Percentiles rank a stretch among this genome's conserved stretches.
phyloP scores from a whole-genome alignment of 805 yeast genomes.

The Nakazawaea sp. region DNA sequence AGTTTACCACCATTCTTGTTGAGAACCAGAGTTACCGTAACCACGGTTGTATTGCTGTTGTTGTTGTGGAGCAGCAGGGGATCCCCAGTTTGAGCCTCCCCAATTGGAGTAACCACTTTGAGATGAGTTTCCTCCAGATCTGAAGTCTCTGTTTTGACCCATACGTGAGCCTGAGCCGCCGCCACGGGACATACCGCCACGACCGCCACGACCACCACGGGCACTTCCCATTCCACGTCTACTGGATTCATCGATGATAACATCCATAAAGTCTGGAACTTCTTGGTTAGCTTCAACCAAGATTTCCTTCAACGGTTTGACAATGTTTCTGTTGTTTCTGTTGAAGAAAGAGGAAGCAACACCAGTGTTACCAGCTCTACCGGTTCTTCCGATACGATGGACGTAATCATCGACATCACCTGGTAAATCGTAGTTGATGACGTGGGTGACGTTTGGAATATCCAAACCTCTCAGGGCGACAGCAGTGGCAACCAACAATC shows the following conservation, averaged over 20 bases:
- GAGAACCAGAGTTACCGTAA: constrained; percentile 19
- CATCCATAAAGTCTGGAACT: constrained; percentile 81
- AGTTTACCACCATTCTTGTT: constrained; percentile 3
- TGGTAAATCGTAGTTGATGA: constrained; percentile 95
- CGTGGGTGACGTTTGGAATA: constrained; percentile 98
- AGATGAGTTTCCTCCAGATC: constrained; percentile 22
- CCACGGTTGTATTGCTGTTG: constrained; percentile 11
- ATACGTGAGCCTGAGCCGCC: constrained; percentile 12
- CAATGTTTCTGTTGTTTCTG: constrained; percentile 88
- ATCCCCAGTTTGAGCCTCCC: constrained; percentile 20
- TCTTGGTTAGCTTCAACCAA: constrained; percentile 97
- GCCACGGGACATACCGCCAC: constrained; percentile 12
- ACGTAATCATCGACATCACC: constrained; percentile 97
- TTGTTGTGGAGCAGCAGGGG: background rate
- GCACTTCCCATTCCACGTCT: constrained; percentile 45
- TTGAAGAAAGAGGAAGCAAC: constrained; percentile 97
- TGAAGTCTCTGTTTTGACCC: constrained; percentile 9
- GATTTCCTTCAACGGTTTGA: constrained; percentile 79
- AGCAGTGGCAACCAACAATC: constrained; percentile 96
- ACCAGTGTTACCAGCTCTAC: constrained; percentile 99
- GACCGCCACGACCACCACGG: constrained; percentile 37
- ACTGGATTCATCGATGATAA: constrained; percentile 70
- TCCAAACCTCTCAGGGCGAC: constrained; percentile 99
- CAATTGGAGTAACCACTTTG: constrained; percentile 22
- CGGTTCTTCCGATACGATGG: constrained; percentile 99